Conservation (phyloP, 202 grass and related monocot species). For the Schoenoplectus tabernaemontani region DNA sequence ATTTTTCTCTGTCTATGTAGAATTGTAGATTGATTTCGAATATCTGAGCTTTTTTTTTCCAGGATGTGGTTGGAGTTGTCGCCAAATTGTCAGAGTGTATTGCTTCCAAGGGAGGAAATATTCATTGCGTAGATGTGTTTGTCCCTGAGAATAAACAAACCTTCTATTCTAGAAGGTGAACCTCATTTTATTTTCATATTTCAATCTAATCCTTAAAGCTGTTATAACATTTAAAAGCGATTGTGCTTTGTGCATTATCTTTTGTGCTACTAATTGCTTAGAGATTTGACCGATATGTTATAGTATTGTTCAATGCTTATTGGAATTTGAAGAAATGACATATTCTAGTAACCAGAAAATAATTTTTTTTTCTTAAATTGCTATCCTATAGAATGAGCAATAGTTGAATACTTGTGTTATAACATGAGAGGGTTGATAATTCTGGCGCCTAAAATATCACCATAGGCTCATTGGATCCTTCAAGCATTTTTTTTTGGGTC, state of each 20-base stretch:
- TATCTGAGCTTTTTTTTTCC: not conserved
- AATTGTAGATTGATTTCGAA: not conserved
- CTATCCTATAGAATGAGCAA: not conserved
- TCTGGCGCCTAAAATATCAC: not conserved
- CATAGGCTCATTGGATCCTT: not conserved
- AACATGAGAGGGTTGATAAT: not conserved
- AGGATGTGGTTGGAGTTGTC: slow-evolving; percentile 75
- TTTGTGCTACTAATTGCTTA: not conserved
- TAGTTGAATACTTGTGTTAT: not conserved
- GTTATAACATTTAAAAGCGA: not conserved
- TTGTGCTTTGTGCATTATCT: not conserved
- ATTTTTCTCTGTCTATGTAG: not conserved
- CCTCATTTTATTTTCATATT: not conserved
- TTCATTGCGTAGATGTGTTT: slow-evolving; percentile 90
- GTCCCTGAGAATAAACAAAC: slow-evolving; percentile 57
- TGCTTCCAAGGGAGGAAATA: slow-evolving; percentile 78
- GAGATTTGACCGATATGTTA: not conserved
- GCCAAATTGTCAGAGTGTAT: slow-evolving; percentile 78
- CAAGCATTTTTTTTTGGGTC: not conserved
- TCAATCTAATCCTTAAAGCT: not conserved
- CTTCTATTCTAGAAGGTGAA: slow-evolving; percentile 72
- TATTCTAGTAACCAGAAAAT: not conserved
- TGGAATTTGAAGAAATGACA: not conserved
- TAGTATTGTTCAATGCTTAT: not conserved
- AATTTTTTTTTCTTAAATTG: not conserved